Base-by-base conservation (phyloP, 1,139 yeast species). In the Geotrichum histeridarum region DNA sequence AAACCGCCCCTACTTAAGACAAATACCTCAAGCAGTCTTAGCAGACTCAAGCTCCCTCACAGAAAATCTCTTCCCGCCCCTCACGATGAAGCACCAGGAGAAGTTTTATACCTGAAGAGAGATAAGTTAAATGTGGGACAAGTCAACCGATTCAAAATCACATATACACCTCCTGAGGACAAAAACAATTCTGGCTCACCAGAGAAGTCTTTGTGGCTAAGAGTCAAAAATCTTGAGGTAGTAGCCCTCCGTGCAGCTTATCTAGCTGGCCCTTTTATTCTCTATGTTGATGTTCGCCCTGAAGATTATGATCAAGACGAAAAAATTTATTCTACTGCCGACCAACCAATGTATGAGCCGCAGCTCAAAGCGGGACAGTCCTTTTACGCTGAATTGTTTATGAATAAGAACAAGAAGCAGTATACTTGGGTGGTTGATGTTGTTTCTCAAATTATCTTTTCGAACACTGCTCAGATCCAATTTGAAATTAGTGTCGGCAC, bases 391-490 rank as follows among this genome's bases (percentile, higher is more conserved):
- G 82, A 78, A 58, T 64, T 80, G 37, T 71, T 73, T 22, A 64
- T 79, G 64, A 79, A 77, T 60, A 72, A 57, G 51, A 57, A 79
- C 73, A 59, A 77, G 67, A 58, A 67, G 72, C 39, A 39, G 42
- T 84, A 86, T 64, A 76, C 77, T 6, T 93, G 98, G 98, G 73
- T 80, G 1, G 81, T 93, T 1, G 97, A 93, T 67, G 82, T 93
- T n/a, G 77, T 84, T 3, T 84, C 94, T 36, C 98, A 93, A 65
- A 83, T 87, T 59, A 70, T 93, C 17, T 93, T 93, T 67, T 84
- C 86, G 42, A 76, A 82, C 15, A 76, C 82, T 4, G 82, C 94
- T 0, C 82, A 78, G 41, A 81, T 87, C 4, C 80, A 82, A 48
- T 90, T 84, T 70, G 95, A 88, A 63, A 65, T 91, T 0, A 65